These are phyloP conservation scores for Phaeophleospora eucalypticola DNA, from an alignment of 2,329 filamentous ascomycete genomes.

Conservation along the genomic window DNA sequence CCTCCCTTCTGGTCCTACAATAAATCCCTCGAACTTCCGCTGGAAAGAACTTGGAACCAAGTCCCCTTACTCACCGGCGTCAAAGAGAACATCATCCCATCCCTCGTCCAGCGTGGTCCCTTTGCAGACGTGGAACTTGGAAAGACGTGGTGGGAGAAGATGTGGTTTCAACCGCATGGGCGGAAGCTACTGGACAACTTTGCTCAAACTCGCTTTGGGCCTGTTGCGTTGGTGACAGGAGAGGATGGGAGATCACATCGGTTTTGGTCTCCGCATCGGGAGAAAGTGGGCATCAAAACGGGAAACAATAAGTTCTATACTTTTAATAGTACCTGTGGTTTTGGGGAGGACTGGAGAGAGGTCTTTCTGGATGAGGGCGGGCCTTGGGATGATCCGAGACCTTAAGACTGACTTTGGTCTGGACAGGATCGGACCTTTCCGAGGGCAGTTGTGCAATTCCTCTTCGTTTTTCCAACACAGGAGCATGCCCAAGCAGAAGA, in stretches of 20 bases:
- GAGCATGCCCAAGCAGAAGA: no score
- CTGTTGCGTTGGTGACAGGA: slow-evolving; percentile 5
- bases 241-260: slow-evolving; percentile 1
- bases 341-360: not conserved
- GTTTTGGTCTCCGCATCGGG: slow-evolving; percentile 8
- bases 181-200: slow-evolving; percentile 11
- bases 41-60: slow-evolving; percentile 7
- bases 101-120: slow-evolving; percentile 6
- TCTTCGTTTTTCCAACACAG: no score
- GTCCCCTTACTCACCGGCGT: slow-evolving; percentile 10
- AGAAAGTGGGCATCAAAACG: slow-evolving; percentile 9
- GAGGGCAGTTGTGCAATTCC: no score
- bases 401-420: slow-evolving; percentile 4
- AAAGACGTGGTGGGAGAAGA: slow-evolving; percentile 6
- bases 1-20: slow-evolving; percentile 15
- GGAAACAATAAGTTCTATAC: slow-evolving; percentile 1
- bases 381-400: slow-evolving; percentile 11
- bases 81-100: slow-evolving; percentile 7
- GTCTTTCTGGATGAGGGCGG: slow-evolving; percentile 11
- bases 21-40: not conserved
- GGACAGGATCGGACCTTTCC: not conserved
- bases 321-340: slow-evolving; percentile 7
- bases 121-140: not conserved
- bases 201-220: slow-evolving; percentile 2
- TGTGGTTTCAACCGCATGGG: slow-evolving; percentile 17